Evolutionary conservation across 164 flowering plant genomes (phyloP), one percentile per base, ranked within the genome.

Genomic region (Magnolia kwangsiensis): DNA sequence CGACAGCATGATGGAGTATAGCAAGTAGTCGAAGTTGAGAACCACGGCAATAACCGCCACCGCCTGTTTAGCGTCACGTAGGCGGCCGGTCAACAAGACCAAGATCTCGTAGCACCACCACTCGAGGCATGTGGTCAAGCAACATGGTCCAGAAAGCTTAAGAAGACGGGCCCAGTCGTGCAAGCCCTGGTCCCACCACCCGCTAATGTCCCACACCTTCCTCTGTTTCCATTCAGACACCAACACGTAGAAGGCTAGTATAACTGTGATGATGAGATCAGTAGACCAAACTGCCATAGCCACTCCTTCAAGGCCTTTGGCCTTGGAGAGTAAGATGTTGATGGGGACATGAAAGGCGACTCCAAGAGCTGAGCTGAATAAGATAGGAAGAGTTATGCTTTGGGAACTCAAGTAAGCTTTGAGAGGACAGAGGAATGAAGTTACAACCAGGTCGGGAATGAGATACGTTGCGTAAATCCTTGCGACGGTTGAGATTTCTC

Each of bases 31-130:
- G 59, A 93, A 94, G 81, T 96, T 93, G 0, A 96, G 82, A n/a
- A 92, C 93, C 11, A 96, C 87, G 37, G 88, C 91, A 14, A 96
- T 19, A 2, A 90, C 86, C 7, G 93, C 88, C 1, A 92, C 92
- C 0, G 88, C 85, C 78, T 83, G 85, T 72, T 79, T 84, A 0
- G 98, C 93, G 63, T 92, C 83, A 0, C 84, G 70, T 0, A 96
- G 82, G 51, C 86, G 85, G 20, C 97, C 99, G 1, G 98, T 82
- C 10, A 92, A 86, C 79, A 96, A 69, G 73, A 96, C 88, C 67
- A 96, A 63, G 67, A 92, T 90, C 89, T 95, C 97, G 58, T 76
- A 84, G 85, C 99, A 92, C 99, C 99, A 95, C 99, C 99, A 95
- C 74, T 93, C 99, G 4, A 95, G 95, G 82, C 98, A 95, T 7